These are phyloP conservation scores for Lachnellula hyalina DNA, from an alignment of 2,329 filamentous ascomycete species.

Conservation along the genomic window DNA sequence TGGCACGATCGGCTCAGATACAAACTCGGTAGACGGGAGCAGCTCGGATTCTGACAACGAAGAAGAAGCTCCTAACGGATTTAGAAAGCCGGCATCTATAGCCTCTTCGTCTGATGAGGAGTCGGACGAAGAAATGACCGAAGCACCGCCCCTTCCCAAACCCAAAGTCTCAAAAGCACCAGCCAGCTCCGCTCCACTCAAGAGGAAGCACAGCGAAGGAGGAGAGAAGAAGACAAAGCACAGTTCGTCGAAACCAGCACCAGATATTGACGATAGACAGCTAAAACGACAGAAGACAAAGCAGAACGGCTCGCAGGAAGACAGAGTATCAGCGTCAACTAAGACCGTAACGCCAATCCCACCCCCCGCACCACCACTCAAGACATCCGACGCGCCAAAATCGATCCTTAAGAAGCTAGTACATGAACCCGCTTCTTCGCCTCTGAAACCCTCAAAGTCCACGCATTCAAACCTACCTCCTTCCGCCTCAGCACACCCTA, in stretches of 20 bases:
- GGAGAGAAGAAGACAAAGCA: conserved; percentile 20
- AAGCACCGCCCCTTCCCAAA: conserved; percentile 4
- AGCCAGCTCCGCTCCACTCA: conserved; percentile 7
- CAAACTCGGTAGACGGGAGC: conserved; percentile 7
- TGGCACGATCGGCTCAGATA: conserved; percentile 34
- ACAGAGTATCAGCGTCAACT: conserved; percentile 15
- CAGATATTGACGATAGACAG: conserved; percentile 12
- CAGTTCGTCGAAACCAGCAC: conserved; percentile 25
- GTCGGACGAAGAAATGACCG: conserved; percentile 13
- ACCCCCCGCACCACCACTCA: background rate
- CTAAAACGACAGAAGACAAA: conserved; percentile 26
- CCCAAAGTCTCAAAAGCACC: background rate
- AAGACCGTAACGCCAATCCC: conserved; percentile 4
- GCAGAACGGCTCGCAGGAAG: conserved; percentile 17
- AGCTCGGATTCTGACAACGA: conserved; percentile 20
- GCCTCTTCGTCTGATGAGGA: background rate
- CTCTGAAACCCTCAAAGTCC: background rate
- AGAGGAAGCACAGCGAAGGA: conserved; percentile 22
- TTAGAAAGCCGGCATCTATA: conserved; percentile 4
- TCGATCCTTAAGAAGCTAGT: background rate
- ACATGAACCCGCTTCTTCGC: background rate
- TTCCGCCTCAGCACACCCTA: background rate
- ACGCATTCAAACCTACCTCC: background rate
- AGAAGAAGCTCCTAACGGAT: conserved; percentile 12
- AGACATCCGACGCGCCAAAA: background rate